Conservation (phyloP, 164 flowering plant species). For the Sedum album region DNA sequence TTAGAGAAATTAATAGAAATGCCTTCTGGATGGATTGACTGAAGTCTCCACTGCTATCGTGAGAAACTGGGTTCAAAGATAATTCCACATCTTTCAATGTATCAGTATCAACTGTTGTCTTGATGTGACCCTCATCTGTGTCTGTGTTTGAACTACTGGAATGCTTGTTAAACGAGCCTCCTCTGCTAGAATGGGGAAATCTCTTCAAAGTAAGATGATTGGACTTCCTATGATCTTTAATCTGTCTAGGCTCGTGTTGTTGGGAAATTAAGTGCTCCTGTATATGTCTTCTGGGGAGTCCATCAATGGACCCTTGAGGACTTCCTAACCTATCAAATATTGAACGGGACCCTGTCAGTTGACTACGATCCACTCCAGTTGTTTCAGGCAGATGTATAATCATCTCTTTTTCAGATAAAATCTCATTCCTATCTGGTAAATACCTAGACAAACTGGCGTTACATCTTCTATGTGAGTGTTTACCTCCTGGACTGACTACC, state of each 20-base stretch:
- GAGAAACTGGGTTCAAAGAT: conserved; percentile 17
- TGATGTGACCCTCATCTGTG: conserved; percentile 17
- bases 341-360: background rate
- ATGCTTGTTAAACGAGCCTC: conserved; percentile 15
- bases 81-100: conserved; percentile 12
- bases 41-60: conserved; percentile 34
- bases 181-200: conserved; percentile 16
- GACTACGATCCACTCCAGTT: background rate
- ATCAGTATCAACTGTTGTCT: conserved; percentile 13
- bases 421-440: background rate
- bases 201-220: conserved; percentile 15
- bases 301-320: background rate
- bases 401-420: background rate
- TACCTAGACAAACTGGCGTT: background rate
- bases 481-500: background rate
- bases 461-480: background rate
- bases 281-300: background rate
- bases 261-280: background rate
- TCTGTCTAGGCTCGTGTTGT: background rate
- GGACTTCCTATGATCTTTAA: conserved; percentile 15
- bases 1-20: conserved; percentile 26
- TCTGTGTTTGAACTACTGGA: conserved; percentile 22
- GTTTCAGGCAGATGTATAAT: background rate
- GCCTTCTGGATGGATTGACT: conserved; percentile 23
- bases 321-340: conserved; percentile 5